phyloP scores from a whole-genome alignment of 805 yeast species.

The Candida anglica region DNA sequence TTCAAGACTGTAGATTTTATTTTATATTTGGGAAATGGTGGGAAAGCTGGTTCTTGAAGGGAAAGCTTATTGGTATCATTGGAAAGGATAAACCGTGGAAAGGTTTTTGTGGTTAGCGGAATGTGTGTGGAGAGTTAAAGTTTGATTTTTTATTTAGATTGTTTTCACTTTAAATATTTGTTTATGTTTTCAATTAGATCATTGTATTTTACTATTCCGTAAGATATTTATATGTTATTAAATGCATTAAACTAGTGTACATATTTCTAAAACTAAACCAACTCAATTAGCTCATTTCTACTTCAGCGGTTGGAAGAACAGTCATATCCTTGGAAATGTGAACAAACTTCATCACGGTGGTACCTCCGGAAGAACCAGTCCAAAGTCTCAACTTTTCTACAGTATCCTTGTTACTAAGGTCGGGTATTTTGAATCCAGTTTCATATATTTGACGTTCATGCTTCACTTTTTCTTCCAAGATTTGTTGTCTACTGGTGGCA shows the following conservation, averaged over 20 bases:
- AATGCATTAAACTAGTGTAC: too few relatives aligned
- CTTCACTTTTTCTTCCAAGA: constrained; percentile 57
- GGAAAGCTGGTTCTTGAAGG: too few relatives aligned
- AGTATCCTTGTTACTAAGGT: constrained; percentile 55
- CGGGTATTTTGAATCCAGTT: constrained; percentile 72
- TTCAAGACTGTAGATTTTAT: background rate
- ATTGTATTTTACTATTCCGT: too few relatives aligned
- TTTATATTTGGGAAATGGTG: background rate
- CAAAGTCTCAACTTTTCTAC: constrained; percentile 63
- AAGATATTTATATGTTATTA: too few relatives aligned
- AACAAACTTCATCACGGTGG: constrained; percentile 55
- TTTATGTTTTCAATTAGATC: too few relatives aligned
- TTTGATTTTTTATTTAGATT: too few relatives aligned
- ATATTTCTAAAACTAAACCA: too few relatives aligned
- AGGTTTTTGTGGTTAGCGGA: background rate
- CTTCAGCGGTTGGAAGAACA: constrained; percentile 19
- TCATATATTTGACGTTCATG: constrained; percentile 58
- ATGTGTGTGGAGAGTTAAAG: background rate
- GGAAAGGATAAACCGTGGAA: too few relatives aligned
- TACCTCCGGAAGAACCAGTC: constrained; percentile 82
- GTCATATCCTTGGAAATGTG: constrained; percentile 26
- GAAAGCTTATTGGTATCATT: too few relatives aligned
- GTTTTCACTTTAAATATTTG: too few relatives aligned
- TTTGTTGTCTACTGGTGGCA: constrained; percentile 62
- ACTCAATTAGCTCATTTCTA: too few relatives aligned